Evolutionary conservation across 768 basidiomycete species (phyloP), one percentile per base, ranked within the genome.

Genomic region (Rhizopogon roseolus): DNA sequence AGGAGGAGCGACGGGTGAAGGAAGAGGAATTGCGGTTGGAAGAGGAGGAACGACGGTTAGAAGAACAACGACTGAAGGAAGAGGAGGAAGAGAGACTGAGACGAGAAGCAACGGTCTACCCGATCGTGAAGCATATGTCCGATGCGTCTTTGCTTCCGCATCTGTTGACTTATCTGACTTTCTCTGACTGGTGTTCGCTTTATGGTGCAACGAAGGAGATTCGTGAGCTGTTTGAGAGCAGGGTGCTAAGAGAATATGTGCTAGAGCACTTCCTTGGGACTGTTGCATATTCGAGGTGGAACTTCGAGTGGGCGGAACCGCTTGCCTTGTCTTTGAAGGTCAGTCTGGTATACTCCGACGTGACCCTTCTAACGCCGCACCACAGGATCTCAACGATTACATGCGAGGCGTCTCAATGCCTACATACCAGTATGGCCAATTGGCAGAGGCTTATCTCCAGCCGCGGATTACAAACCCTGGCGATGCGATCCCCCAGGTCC

Each of bases 351-450:
- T 17, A 29, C 40, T 16, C 41, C 32, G 25, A 32, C 10, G 10
- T 10, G 9, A 37, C 6, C 9, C 52, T 39, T 9, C 2, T 32
- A 8, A 56, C 64, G 22, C 66, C 55, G 39, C 32, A 51, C 14
- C n/a, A 6, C 60, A 91, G 87, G 90, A 93, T 67, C 75, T 94
- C 39, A 81, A 81, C 61, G 80, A 86, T 49, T 93, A 92, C 61
- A 84, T 92, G 81, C 79, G 83, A 43, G 88, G 88, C 3, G 85
- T 92, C 5, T 84, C 83, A 5, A 80, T 88, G 25, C 90, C 91
- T 6, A 77, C 78, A 4, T 85, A 92, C 57, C 81, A 87, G 57
- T 92, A 88, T 58, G 76, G 82, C 0, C 77, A 81, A 4, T 74
- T 82, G 34, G 80, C 90, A 1, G 73, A 72, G 5, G 66, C 77